Percentiles rank a stretch among this genome's conserved stretches.
These are phyloP conservation scores for Mucuna pruriens DNA, from an alignment of 306 rosid species.

Conservation along the genomic window DNA sequence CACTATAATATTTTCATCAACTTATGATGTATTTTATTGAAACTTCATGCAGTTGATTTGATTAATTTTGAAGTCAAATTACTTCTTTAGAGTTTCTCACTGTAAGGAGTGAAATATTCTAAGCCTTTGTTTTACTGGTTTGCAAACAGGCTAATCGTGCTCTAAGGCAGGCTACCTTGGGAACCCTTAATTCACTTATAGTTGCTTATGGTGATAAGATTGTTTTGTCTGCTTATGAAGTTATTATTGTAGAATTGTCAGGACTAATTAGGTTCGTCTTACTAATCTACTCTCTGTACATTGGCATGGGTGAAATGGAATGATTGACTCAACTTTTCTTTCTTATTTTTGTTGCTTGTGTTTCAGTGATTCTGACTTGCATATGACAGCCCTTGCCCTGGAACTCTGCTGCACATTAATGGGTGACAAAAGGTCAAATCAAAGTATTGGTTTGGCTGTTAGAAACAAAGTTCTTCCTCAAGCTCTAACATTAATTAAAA, in stretches of 20 bases:
- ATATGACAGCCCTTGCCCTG: slow-evolving; percentile 98
- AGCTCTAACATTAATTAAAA: slow-evolving; percentile 85
- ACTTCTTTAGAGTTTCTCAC: not conserved
- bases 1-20: not conserved
- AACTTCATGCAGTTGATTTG: slow-evolving; percentile 21
- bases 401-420: slow-evolving; percentile 96
- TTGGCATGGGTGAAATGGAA: slow-evolving; percentile 18
- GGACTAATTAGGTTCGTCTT: slow-evolving; percentile 80
- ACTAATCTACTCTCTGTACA: slow-evolving; percentile 15
- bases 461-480: slow-evolving; percentile 98
- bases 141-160: slow-evolving; percentile 93
- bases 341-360: slow-evolving; percentile 26
- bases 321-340: slow-evolving; percentile 25
- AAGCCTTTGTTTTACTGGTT: slow-evolving; percentile 31
- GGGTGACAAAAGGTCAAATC: slow-evolving; percentile 94
- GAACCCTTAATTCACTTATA: slow-evolving; percentile 90
- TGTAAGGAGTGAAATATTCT: slow-evolving; percentile 14
- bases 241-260: slow-evolving; percentile 91
- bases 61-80: not conserved
- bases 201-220: slow-evolving; percentile 97
- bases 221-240: slow-evolving; percentile 92
- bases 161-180: slow-evolving; percentile 94
- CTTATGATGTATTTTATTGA: slow-evolving; percentile 23
- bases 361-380: slow-evolving; percentile 98
- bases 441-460: slow-evolving; percentile 87